Base-by-base conservation (phyloP, 768 basidiomycete genomes). In the Agaricus blazei region DNA sequence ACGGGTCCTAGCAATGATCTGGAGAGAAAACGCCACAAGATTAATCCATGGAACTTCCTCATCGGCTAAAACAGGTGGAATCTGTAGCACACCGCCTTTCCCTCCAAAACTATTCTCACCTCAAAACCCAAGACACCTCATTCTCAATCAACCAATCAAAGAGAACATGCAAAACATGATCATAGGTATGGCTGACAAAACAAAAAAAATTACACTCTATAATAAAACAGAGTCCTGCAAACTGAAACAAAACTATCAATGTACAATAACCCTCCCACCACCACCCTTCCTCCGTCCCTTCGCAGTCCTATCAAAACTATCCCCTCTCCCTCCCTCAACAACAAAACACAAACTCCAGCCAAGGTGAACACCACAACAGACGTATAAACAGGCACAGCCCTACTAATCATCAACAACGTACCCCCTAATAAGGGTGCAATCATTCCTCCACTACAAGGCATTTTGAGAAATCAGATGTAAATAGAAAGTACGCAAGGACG, bases 371-470 rank as follows among this genome's bases (percentile, higher is more conserved):
- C 75, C 3, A 72, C 77, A 50, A 85, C 81, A 67, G 89, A 88
- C 41, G 80, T 77, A 59, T 90, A 91, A 26, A 93, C 88, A 0
- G 91, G 91, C 51, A 91, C 74, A 0, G 87, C 78, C 7, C 78
- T 74, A 63, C 85, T 73, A 44, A 92, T 71, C 66, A 80, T 78
- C 36, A 94, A 76, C 4, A 94, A 78, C 23, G 72, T 65, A 0
- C 92, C 92, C 0, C 92, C 92, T 4, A 89, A 68, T 36, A 93
- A 75, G 0, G 92, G 92, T 0, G 90, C 92, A 29, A 90, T 85
- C 85, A 94, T 93, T 4, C 92, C 92, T 7, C 91, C 89, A 67
- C 91, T 93, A 70, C 19, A 19, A 19, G 19, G 19, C 19, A 19
- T 19, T 19, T 34, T 11, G 8, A 34, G 11, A 34, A 34, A 34